phyloP scores from a whole-genome alignment of 2,329 filamentous ascomycete genomes.

The Chaetomium strumarium region DNA sequence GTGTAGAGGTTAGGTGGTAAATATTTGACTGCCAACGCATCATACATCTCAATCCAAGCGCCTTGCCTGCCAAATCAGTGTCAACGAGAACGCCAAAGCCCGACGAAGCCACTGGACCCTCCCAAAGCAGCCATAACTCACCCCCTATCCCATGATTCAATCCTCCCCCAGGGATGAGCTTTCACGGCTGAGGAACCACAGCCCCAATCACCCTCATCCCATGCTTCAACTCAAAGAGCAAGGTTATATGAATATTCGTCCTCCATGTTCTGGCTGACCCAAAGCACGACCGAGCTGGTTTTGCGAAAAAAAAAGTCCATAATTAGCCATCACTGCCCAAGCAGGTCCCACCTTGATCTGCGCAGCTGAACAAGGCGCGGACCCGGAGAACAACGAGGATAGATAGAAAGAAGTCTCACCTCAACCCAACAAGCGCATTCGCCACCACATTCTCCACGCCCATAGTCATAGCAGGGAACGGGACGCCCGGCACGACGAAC shows the following conservation, averaged over 20 bases:
- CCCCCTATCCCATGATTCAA: not conserved
- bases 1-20: not conserved
- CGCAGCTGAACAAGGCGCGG: no score
- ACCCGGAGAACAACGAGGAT: no score
- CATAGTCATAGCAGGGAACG: constrained; percentile 57
- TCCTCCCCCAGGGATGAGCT: not conserved
- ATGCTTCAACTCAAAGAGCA: constrained; percentile 42
- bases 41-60: constrained; percentile 7
- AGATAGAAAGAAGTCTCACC: constrained; percentile 34
- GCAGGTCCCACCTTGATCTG: no score
- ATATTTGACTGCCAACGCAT: not conserved
- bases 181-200: not conserved
- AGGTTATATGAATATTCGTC: constrained; percentile 66
- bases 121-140: not conserved
- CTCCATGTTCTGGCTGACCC: constrained; percentile 68
- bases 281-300: constrained; percentile 59
- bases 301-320: constrained; percentile 25
- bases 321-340: constrained; percentile 11
- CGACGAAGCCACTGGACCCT: not conserved
- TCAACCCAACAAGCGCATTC: constrained; percentile 57
- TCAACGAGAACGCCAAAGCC: not conserved
- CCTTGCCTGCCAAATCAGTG: not conserved
- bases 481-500: constrained; percentile 52
- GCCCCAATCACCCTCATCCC: not conserved
- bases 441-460: constrained; percentile 61